Evolutionary conservation across 2,329 filamentous ascomycete genomes (phyloP), one percentile per base, ranked within the genome.

Genomic region (Microascus cirrosus): DNA sequence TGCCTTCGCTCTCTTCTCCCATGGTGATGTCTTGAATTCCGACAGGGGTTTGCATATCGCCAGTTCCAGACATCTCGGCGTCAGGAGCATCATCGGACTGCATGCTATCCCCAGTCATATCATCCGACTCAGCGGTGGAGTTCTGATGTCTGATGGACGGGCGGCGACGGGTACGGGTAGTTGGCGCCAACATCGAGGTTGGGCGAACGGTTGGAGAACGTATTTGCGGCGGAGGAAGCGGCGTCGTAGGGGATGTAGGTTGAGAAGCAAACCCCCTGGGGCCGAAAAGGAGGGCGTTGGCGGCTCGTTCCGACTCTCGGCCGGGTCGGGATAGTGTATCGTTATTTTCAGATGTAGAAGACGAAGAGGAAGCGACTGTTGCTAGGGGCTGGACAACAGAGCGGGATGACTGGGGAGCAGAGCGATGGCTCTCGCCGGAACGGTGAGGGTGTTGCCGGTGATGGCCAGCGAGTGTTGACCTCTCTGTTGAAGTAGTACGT

Each of bases 131-230:
- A 6, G 85, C 89, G n/a, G 89, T 94, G 20, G 93, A 96, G 61
- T 87, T 83, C 67, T 96, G 91, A 66, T 96, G 93, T 59, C 90
- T 84, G 64, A 96, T 94, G 0, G 90, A 91, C 36, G 91, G 90
- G 39, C 92, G 83, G 65, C 89, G 80, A 56, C 87, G 80, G 20
- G 82, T 75, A 59, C 85, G 78, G 52, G 73, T 73, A 4, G 77
- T 74, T 2, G 80, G 76, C 2, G 78, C 78, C 24, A 78, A 74
- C 62, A 74, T 77, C 53, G 78, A 81, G 22, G 72, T 77, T 28
- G 77, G 78, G 60, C 74, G 81, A 60, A 77, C 76, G 11, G 78
- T 78, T 6, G 81, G 79, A 39, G 83, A 82, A 18, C 71, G 68
- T 60, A 80, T 68, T 72, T 86, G 85, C 28, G 84, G 76, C 1